phyloP scores from a whole-genome alignment of 805 yeast genomes.

The Metschnikowia koreensis region DNA sequence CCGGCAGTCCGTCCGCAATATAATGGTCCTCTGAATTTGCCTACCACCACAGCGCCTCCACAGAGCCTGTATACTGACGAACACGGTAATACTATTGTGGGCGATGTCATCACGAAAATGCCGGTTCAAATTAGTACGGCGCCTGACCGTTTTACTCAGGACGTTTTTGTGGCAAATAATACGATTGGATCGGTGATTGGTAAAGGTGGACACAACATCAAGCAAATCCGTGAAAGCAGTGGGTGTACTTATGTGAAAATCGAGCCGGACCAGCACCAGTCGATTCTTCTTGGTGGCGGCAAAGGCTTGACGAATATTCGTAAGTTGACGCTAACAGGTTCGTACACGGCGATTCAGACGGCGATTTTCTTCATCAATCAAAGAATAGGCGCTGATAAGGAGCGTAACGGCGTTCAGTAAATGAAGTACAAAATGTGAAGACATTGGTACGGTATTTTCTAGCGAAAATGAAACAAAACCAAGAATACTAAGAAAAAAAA shows the following conservation, averaged over 20 bases:
- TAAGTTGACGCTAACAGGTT: slow-evolving; percentile 65
- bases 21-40: slow-evolving; percentile 15
- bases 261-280: slow-evolving; percentile 57
- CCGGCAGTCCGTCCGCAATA: slow-evolving; percentile 34
- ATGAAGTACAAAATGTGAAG: neutral
- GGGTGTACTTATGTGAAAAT: slow-evolving; percentile 73
- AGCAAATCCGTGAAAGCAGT: slow-evolving; percentile 69
- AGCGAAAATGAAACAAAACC: neutral
- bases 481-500: neutral
- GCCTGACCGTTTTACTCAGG: slow-evolving; percentile 61
- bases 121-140: slow-evolving; percentile 33
- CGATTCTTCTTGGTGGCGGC: slow-evolving; percentile 44
- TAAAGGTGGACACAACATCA: slow-evolving; percentile 78
- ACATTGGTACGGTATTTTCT: neutral
- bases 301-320: slow-evolving; percentile 47
- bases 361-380: slow-evolving; percentile 72
- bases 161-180: slow-evolving; percentile 70
- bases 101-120: slow-evolving; percentile 42
- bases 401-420: slow-evolving; percentile 34
- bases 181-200: slow-evolving; percentile 86
- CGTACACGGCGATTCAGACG: slow-evolving; percentile 63
- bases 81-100: slow-evolving; percentile 42
- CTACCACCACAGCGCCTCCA: slow-evolving; percentile 14
- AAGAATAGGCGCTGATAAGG: slow-evolving; percentile 65
- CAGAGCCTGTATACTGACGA: slow-evolving; percentile 41